phyloP scores from a whole-genome alignment of 345 rosid genomes.

The Linum tenue region DNA sequence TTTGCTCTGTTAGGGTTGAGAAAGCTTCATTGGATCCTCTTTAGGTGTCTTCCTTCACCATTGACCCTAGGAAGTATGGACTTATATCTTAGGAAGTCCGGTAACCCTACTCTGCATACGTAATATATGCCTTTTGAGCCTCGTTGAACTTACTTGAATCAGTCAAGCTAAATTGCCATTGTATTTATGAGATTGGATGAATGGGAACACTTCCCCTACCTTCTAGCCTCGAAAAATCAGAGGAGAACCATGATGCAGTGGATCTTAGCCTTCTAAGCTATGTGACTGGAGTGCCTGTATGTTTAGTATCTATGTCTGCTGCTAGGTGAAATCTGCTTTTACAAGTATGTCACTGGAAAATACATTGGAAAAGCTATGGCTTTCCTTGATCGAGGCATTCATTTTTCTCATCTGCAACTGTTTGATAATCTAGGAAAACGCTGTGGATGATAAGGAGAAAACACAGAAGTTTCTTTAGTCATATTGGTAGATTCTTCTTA shows the following conservation, averaged over 20 bases:
- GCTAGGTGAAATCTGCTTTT: background rate
- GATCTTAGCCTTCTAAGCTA: background rate
- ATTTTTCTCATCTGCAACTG: background rate
- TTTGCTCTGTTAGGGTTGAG: background rate
- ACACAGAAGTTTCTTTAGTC: background rate
- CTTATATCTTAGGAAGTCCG: too few relatives aligned
- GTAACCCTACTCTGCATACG: too few relatives aligned
- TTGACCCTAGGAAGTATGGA: background rate
- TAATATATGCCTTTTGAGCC: background rate
- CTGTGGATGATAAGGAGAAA: background rate
- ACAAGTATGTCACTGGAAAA: background rate
- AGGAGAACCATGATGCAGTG: background rate
- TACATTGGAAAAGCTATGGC: too few relatives aligned
- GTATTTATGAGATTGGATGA: background rate
- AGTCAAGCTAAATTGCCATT: background rate
- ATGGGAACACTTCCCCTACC: too few relatives aligned
- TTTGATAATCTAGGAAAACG: background rate
- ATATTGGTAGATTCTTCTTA: background rate
- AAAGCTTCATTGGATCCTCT: too few relatives aligned
- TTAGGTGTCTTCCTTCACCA: background rate
- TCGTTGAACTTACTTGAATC: background rate
- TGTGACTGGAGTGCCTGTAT: background rate
- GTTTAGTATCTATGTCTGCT: background rate
- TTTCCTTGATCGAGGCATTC: background rate
- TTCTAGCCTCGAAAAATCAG: too few relatives aligned